Percentiles rank a stretch among this genome's conserved stretches.
phyloP scores from a whole-genome alignment of 75 land plant genomes.

The Larix kaempferi region DNA sequence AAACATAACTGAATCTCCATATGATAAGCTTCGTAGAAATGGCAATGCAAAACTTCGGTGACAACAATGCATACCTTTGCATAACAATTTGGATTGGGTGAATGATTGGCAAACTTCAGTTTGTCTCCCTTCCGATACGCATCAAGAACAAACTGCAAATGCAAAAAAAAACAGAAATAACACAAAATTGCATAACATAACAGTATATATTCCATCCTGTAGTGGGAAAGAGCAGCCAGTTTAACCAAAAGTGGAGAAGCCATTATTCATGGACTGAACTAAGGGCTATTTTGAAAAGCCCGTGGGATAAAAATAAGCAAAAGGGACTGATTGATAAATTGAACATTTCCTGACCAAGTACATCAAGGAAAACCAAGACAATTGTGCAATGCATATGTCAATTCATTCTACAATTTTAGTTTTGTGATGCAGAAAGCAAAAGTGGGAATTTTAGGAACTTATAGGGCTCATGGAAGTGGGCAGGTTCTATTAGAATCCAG shows the following conservation, averaged over 20 bases:
- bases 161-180: background rate
- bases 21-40: background rate
- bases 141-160: constrained; percentile 80
- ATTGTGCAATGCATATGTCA: background rate
- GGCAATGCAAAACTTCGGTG: background rate
- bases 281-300: too few relatives aligned
- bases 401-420: too few relatives aligned
- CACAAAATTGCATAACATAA: background rate
- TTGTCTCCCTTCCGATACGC: constrained; percentile 96
- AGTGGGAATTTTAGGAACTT: background rate
- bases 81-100: constrained; percentile 90
- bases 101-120: constrained; percentile 96
- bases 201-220: background rate
- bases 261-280: background rate
- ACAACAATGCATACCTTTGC: constrained; percentile 60
- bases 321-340: too few relatives aligned
- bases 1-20: background rate
- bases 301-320: too few relatives aligned
- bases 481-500: background rate
- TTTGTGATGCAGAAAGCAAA: background rate
- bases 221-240: background rate
- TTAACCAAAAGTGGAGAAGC: background rate
- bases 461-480: background rate
- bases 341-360: too few relatives aligned
- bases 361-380: background rate